Percentiles rank a stretch among this genome's conserved stretches.
These are phyloP conservation scores for Punctularia strigosozonata DNA, from an alignment of 768 basidiomycete species.

Conservation along the genomic window DNA sequence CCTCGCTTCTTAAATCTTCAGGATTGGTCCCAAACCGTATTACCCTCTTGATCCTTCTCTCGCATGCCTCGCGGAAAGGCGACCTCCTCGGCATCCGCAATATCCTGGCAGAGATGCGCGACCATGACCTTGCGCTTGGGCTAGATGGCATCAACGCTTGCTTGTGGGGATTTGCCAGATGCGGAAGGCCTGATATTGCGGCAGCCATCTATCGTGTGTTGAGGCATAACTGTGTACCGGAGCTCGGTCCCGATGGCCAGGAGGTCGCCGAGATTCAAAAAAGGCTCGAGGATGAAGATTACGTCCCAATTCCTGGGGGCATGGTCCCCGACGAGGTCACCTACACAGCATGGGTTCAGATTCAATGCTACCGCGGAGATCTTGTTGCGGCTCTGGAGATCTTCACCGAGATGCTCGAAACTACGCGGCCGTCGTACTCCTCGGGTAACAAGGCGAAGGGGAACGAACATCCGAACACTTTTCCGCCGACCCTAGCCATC, in stretches of 20 bases:
- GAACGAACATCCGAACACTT: conserved; percentile 16
- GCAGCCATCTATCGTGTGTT: conserved; percentile 52
- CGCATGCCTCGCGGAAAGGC: conserved; percentile 35
- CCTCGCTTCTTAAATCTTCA: conserved; percentile 39
- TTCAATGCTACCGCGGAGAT: conserved; percentile 60
- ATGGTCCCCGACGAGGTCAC: conserved; percentile 53
- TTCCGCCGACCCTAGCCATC: conserved; percentile 34
- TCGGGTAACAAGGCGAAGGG: conserved; percentile 15
- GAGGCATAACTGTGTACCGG: conserved; percentile 36
- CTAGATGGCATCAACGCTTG: conserved; percentile 60
- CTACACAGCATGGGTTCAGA: conserved; percentile 59
- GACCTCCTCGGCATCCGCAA: conserved; percentile 44
- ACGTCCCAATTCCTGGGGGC: conserved; percentile 28
- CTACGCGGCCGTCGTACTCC: conserved; percentile 20
- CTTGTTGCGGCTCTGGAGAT: conserved; percentile 40
- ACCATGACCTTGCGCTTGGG: conserved; percentile 38
- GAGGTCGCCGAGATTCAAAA: conserved; percentile 23
- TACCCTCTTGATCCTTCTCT: conserved; percentile 49
- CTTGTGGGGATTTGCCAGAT: conserved; percentile 55
- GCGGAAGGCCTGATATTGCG: conserved; percentile 42
- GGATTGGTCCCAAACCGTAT: conserved; percentile 45
- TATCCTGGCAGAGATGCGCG: conserved; percentile 39
- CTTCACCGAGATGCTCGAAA: conserved; percentile 62
- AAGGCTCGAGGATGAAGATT: conserved; percentile 29
- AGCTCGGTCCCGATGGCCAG: conserved; percentile 20